phyloP scores from a whole-genome alignment of 2,329 filamentous ascomycete species.

The Lasiodiplodia theobromae region DNA sequence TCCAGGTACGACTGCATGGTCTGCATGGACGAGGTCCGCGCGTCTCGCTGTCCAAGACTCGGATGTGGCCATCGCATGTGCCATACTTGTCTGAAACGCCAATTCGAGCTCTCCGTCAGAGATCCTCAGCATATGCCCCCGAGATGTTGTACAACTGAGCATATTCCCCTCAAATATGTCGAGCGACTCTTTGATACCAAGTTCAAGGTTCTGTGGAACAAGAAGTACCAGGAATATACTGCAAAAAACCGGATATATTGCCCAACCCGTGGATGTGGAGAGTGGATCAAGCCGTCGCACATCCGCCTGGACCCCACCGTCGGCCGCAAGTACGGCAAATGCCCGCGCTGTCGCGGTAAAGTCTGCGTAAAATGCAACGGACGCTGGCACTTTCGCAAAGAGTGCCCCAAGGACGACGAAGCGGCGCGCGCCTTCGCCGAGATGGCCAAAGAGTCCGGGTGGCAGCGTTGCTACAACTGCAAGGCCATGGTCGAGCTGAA shows the following conservation, averaged over 20 bases:
- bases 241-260: slow-evolving; percentile 80
- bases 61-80: slow-evolving; percentile 85
- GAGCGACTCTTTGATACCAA: slow-evolving; percentile 74
- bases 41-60: slow-evolving; percentile 63
- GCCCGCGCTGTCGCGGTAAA: slow-evolving; percentile 73
- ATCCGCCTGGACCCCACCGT: slow-evolving; percentile 60
- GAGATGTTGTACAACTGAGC: slow-evolving; percentile 75
- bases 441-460: slow-evolving; percentile 71
- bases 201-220: slow-evolving; percentile 83
- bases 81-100: slow-evolving; percentile 73
- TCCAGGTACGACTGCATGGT: slow-evolving; percentile 20
- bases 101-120: slow-evolving; percentile 76
- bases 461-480: slow-evolving; percentile 79
- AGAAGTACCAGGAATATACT: slow-evolving; percentile 78
- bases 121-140: slow-evolving; percentile 87
- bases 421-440: slow-evolving; percentile 69
- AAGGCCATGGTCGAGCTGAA: slow-evolving; percentile 76
- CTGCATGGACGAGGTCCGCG: slow-evolving; percentile 7
- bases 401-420: slow-evolving; percentile 76
- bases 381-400: slow-evolving; percentile 70
- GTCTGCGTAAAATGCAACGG: slow-evolving; percentile 78
- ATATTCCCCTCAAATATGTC: slow-evolving; percentile 78
- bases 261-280: slow-evolving; percentile 73
- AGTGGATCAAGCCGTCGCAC: slow-evolving; percentile 78
- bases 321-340: slow-evolving; percentile 71